These are phyloP conservation scores for Chytridiales sp. DNA, from an alignment of 371 early-diverging fungal species.

Conservation along the genomic window DNA sequence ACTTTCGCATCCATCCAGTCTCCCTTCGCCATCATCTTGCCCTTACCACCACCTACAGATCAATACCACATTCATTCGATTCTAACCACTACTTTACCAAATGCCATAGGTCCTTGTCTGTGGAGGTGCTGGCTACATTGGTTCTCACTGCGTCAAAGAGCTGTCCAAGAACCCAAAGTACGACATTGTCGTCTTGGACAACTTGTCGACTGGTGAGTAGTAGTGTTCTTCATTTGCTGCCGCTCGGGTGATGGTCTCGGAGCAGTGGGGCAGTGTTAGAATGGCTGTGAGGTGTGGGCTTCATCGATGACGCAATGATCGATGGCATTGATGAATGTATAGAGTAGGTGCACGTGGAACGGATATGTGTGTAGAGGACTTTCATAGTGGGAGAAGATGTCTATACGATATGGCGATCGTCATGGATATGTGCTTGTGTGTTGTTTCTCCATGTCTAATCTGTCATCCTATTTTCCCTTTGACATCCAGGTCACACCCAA, in stretches of 20 bases:
- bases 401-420: neutral
- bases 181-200: conserved; percentile 54
- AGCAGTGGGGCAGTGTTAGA: too few species aligned
- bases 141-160: conserved; percentile 83
- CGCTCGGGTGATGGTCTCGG: too few species aligned
- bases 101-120: conserved; percentile 67
- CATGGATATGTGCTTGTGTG: neutral
- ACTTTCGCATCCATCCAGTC: too few species aligned
- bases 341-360: too few species aligned
- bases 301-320: neutral
- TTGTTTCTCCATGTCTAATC: neutral
- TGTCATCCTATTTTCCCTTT: conserved; percentile 2
- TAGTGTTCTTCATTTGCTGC: neutral
- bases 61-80: too few species aligned
- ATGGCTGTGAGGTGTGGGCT: too few species aligned
- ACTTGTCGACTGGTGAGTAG: conserved; percentile 47
- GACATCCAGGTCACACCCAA: conserved; percentile 42
- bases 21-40: too few species aligned
- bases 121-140: conserved; percentile 90
- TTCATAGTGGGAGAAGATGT: too few species aligned
- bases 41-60: too few species aligned
- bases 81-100: too few species aligned
- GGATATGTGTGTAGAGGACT: too few species aligned
- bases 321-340: neutral
- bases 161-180: conserved; percentile 40